Conservation (phyloP, 768 basidiomycete genomes). For the Paxillus rubicundulus region DNA sequence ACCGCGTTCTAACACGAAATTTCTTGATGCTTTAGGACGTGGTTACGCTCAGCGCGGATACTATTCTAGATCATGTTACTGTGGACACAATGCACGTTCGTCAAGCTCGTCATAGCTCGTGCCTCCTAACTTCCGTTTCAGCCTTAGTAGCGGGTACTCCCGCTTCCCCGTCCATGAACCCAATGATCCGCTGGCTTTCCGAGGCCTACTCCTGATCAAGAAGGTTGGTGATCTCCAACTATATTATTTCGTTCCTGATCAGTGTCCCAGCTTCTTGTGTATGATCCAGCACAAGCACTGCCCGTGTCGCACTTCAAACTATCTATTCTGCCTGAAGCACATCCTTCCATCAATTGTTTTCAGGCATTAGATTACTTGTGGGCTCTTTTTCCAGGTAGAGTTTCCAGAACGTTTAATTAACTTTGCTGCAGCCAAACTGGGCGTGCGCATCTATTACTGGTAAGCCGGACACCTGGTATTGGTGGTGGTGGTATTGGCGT, state of each 20-base stretch:
- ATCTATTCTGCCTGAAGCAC: constrained; percentile 86
- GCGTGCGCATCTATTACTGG: constrained; percentile 84
- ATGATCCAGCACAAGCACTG: constrained; percentile 79
- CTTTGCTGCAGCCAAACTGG: constrained; percentile 73
- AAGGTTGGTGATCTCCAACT: constrained; percentile 45
- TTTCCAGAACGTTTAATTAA: background rate
- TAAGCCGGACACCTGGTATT: constrained; percentile 79
- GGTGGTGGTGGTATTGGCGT: constrained; percentile 88
- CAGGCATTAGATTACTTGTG: constrained; percentile 94
- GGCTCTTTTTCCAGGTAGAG: constrained; percentile 11
- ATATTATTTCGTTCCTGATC: constrained; percentile 10
- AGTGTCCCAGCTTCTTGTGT: constrained; percentile 65
- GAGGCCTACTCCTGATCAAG: constrained; percentile 82
- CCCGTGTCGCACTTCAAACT: constrained; percentile 76
- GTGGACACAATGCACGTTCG: constrained; percentile 70
- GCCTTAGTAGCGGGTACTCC: constrained; percentile 81
- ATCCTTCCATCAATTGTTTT: constrained; percentile 87
- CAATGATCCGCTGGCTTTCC: constrained; percentile 63
- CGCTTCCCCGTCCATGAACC: constrained; percentile 87
- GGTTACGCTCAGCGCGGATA: constrained; percentile 74
- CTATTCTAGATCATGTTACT: constrained; percentile 71
- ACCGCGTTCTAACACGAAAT: background rate
- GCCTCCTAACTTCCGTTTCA: constrained; percentile 25
- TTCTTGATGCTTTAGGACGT: constrained; percentile 55
- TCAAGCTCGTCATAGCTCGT: background rate